Base-by-base conservation (phyloP, 1,284 basidiomycete species). In the Rhizoctonia solani region DNA sequence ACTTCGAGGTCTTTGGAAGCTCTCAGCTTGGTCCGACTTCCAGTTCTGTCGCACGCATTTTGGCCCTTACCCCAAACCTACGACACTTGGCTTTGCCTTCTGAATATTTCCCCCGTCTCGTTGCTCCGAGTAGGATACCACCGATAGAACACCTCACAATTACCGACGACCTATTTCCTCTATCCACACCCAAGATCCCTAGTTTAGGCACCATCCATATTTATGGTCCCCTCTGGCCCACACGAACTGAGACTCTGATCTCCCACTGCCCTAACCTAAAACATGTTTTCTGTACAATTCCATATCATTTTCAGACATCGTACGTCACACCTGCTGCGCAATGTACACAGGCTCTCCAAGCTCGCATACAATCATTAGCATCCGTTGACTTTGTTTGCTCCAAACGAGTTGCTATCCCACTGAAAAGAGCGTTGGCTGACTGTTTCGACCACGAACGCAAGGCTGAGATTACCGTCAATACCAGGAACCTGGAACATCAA, bases 1-100 rank as follows among this genome's bases (percentile, higher is more conserved):
- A 37, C 8, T 39, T 63, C 19, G 58, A 39, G 32, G 21, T 29
- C 3, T 63, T 63, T 34, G 11, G 21, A 6, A 6, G n/a, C 42
- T 49, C 34, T 30, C 58, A 63, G 23, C 21, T 63, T 3, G 58
- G 58, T 29, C 37, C 58, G 5, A 16, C 47, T 25, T 25, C 58
- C 27, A 37, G 47, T 39, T 9, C 56, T 1, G 29, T 63, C 11
- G 41, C 34, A 32, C 47, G 58, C 21, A 63, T 63, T 41, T 29
- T 63, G 16, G n/a, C 30, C 34, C 58, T 63, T 9, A 21, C 29
- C 1, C 58, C 58, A 6, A 63, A 63, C 11, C 58, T 63, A n/a
- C 58, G 23, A 41, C 58, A 27, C 21, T 52, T 63, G 34, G 58
- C 58, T 1, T 39, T 63, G n/a, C 58, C 58, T 39, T 63, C 58